Evolutionary conservation across 306 rosid species (phyloP), one percentile per base, ranked within the genome.

Genomic region (Begonia fuchsioides): DNA sequence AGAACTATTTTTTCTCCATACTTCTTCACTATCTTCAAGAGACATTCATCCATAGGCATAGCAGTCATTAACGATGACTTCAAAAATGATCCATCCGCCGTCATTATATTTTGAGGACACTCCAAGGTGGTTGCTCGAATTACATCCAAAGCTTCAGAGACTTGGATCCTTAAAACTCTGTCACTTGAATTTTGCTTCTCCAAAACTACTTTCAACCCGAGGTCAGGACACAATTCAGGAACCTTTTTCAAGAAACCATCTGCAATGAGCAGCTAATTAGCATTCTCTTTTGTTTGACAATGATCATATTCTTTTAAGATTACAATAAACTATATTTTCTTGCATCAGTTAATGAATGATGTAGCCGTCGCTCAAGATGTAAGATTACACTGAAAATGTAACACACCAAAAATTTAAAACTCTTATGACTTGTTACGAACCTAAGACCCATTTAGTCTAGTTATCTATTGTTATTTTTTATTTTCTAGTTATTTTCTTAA

Each of bases 121-220:
- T 74, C 75, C 49, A 76, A 58, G 51, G 75, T 57, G 45, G 83
- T 70, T 44, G 88, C 81, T 55, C 72, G 74, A 38, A 80, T 71
- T 53, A 78, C 67, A 39, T 75, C 70, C 50, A 64, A 53, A 56
- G 94, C 93, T 65, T 76, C 88, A 70, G 44, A 59, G 65, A 70
- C 53, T 53, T 68, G 72, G 40, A 57, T 70, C 67, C 77, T 74
- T 12, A 71, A 19, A 40, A 80, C 68, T 61, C 66, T 72, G 53
- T 67, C 68, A 50, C 61, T 39, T 61, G 12, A 16, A 64, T 76
- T 74, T 45, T 64, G 68, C 54, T 68, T 62, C 52, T 49, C 68
- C 41, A 81, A 79, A 65, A 88, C 67, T 62, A 71, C 74, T 81
- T 74, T 84, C 76, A 84, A 68, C 68, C 95, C 93, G 58, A 68